Evolutionary conservation across 2,329 filamentous ascomycete species (phyloP).

Genomic region (Exophiala viscosa): DNA sequence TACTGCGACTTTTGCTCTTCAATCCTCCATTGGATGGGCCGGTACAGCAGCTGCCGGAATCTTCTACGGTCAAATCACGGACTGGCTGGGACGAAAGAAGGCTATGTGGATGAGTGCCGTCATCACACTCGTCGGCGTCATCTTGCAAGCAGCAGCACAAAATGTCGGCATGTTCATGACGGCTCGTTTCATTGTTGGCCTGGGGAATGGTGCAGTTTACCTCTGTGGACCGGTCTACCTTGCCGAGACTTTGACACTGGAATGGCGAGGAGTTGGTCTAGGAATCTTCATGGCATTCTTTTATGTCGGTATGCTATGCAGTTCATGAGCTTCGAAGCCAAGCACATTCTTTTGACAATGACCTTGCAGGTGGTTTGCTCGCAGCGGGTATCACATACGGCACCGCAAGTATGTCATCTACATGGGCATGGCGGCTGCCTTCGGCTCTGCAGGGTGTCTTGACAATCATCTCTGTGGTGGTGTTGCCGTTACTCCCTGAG

Average conservation of each 20-base stretch:
- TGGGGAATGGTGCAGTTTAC: background rate
- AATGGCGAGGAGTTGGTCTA: constrained; percentile 1
- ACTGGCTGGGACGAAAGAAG: constrained; percentile 10
- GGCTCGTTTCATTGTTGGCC: constrained; percentile 9
- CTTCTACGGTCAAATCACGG: constrained; percentile 33
- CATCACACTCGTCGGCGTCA: constrained; percentile 57
- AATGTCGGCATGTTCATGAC: constrained; percentile 38
- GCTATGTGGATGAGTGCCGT: constrained; percentile 33
- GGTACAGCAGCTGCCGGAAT: constrained; percentile 36
- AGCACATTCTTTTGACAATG: background rate
- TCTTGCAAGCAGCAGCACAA: constrained; percentile 57
- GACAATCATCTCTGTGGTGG: constrained; percentile 33
- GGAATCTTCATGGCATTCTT: background rate
- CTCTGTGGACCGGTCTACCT: constrained; percentile 5
- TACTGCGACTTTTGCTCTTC: constrained; percentile 13
- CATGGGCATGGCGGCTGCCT: constrained; percentile 16
- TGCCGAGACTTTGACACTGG: constrained; percentile 4
- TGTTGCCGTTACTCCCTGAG: constrained; percentile 34
- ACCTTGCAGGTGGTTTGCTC: constrained; percentile 42
- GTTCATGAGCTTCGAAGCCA: background rate
- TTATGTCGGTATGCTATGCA: background rate
- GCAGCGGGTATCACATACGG: constrained; percentile 47
- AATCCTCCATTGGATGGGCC: constrained; percentile 32
- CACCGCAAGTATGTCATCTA: constrained; percentile 28
- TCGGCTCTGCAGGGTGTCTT: constrained; percentile 13